Base-by-base conservation (phyloP, 306 rosid genomes). In the barrel medic (Medicago truncatula) region DNA sequence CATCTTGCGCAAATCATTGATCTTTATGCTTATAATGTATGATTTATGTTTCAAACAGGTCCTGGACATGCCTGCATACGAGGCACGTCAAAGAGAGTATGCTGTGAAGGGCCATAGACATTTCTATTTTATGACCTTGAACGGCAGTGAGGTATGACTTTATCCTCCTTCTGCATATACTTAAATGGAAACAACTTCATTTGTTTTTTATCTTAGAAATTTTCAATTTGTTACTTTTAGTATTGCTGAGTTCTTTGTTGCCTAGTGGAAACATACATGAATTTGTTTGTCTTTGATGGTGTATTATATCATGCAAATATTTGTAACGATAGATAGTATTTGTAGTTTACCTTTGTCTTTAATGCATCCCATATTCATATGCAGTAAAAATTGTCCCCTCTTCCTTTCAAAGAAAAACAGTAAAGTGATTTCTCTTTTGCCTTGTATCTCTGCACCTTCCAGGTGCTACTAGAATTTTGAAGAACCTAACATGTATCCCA, bases 101-200 rank as follows among this genome's bases (percentile, higher is more conserved):
- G 99, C 98, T 73, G 58, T 89, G 84, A 92, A 92, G 83, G 92
- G 92, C 54, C 99, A 96, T 84, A 88, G 93, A 28, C 99, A 96
- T 89, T 96, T 96, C 93, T 96, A 96, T 85, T 96, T 96, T 91
- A 96, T 96, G 99, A 96, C 99, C 57, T 81, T 96, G 80, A 89
- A 96, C 84, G 88, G 92, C 70, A 92, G 95, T 36, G 99, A 96
- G 99, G 99, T 96, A 79, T 75, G 85, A 74, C 71, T 78, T 40
- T 63, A 62, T 28, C 36, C 54, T 74, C 62, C 60, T 8, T 70
- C 28, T 66, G 40, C 67, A 16, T 49, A 17, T 49, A 17, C 64
- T 66, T 66, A 7, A 15, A n/a, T 77, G 53, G 53, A 78, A 63
- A 8, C 36, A 61, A 58, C 38, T 46, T 49, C 7, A 60, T 50